A percentile compares a stretch with the other conserved stretches of the same genome.
These are phyloP conservation scores for Leishmania guyanensis DNA, from an alignment of 208 protist species.

Conservation along the genomic window DNA sequence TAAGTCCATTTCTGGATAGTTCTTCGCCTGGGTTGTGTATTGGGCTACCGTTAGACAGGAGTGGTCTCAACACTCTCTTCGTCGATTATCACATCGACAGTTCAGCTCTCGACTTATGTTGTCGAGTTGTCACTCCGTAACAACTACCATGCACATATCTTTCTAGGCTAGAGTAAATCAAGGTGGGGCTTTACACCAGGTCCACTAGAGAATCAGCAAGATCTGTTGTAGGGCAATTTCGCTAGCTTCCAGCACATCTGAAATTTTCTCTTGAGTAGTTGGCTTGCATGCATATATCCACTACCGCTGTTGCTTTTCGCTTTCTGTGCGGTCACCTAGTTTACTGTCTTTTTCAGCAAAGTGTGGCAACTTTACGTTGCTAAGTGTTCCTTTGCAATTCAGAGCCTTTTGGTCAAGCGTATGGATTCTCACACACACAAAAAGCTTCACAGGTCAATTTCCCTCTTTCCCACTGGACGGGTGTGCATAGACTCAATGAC, in stretches of 20 bases:
- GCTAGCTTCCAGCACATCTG: neutral
- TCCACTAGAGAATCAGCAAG: slow-evolving; percentile 3
- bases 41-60: slow-evolving; percentile 3
- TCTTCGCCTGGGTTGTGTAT: neutral
- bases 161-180: slow-evolving; percentile 16
- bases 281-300: neutral
- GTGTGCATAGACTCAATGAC: too few species aligned
- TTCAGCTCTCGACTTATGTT: slow-evolving; percentile 12
- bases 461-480: neutral
- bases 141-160: neutral
- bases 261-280: neutral
- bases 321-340: neutral
- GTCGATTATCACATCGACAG: slow-evolving; percentile 28
- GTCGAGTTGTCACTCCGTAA: slow-evolving; percentile 13
- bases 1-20: neutral
- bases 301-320: neutral
- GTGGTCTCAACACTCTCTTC: slow-evolving; percentile 14
- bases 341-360: neutral
- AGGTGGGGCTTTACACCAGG: slow-evolving; percentile 14
- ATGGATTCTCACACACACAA: neutral
- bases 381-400: neutral
- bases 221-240: neutral
- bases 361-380: neutral
- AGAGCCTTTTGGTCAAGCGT: neutral
- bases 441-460: neutral